Evolutionary conservation across 2,329 filamentous ascomycete genomes (phyloP).

Genomic region (Trichoderma sp.): DNA sequence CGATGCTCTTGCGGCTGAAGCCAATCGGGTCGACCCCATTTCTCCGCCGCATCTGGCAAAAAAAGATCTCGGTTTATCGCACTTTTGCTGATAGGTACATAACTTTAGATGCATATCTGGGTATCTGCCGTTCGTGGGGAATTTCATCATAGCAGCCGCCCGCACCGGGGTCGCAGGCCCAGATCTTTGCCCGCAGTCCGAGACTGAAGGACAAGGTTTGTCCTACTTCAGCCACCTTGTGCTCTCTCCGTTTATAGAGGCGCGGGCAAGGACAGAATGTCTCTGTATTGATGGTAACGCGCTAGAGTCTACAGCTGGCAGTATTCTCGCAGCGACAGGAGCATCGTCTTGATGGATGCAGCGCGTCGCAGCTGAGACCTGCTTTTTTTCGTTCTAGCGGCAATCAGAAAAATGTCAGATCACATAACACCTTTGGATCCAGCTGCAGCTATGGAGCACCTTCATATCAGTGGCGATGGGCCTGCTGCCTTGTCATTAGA

Average conservation of each 20-base stretch:
- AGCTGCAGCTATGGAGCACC: slow-evolving; percentile 22
- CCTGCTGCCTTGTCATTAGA: slow-evolving; percentile 45
- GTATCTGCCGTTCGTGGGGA: slow-evolving; percentile 9
- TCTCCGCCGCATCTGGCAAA: not conserved
- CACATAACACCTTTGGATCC: slow-evolving; percentile 8
- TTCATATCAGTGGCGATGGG: not conserved
- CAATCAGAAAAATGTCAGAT: slow-evolving; percentile 1
- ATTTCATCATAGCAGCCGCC: not conserved
- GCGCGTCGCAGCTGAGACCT: not conserved
- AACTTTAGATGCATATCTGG: too few relatives aligned
- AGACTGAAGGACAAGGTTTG: slow-evolving; percentile 14
- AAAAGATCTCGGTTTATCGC: slow-evolving; percentile 2
- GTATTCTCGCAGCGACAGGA: not conserved
- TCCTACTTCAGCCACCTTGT: not conserved
- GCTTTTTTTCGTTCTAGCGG: not conserved
- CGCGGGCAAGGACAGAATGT: not conserved
- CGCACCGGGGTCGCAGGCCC: not conserved
- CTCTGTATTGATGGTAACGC: slow-evolving; percentile 3
- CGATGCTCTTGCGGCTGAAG: not conserved
- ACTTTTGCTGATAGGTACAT: slow-evolving; percentile 8
- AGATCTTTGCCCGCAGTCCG: slow-evolving; percentile 12
- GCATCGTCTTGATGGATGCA: not conserved
- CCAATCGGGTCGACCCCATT: not conserved
- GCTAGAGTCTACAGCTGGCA: not conserved
- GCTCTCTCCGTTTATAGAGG: not conserved